Percentiles rank a stretch among this genome's conserved stretches.
phyloP scores from a whole-genome alignment of 164 flowering plant genomes.

The Buxus sempervirens region DNA sequence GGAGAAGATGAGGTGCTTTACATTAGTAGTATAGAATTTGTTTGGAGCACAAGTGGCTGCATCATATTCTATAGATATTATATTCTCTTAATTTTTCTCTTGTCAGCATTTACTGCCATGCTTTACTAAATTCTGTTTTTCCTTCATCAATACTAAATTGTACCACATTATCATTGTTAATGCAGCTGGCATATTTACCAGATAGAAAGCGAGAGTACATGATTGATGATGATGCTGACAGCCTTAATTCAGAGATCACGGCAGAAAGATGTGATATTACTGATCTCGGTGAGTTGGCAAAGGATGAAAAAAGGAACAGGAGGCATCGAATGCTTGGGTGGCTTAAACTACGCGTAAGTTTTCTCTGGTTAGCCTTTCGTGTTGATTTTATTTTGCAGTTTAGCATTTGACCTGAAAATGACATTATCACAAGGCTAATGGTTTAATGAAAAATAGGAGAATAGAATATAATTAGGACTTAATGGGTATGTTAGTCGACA shows the following conservation, averaged over 20 bases:
- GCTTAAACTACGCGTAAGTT: slow-evolving; percentile 65
- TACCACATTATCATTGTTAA: slow-evolving; percentile 2
- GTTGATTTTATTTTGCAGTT: neutral
- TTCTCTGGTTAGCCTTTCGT: neutral
- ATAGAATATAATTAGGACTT: neutral
- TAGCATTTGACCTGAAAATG: slow-evolving; percentile 9
- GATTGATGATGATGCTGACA: slow-evolving; percentile 62
- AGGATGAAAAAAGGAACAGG: slow-evolving; percentile 48
- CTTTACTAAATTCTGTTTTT: neutral
- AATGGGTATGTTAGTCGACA: neutral
- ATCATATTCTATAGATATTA: neutral
- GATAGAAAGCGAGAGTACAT: slow-evolving; percentile 63
- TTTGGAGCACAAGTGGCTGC: slow-evolving; percentile 8
- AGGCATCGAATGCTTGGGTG: slow-evolving; percentile 85
- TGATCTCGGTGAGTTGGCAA: slow-evolving; percentile 51
- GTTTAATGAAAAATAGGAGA: neutral
- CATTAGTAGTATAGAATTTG: slow-evolving; percentile 7
- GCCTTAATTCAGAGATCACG: slow-evolving; percentile 58
- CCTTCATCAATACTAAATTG: neutral
- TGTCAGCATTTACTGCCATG: neutral
- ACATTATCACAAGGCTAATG: neutral
- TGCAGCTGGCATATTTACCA: slow-evolving; percentile 86
- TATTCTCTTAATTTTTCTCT: slow-evolving; percentile 4
- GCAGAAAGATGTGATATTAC: slow-evolving; percentile 37
- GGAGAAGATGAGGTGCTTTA: slow-evolving; percentile 80